Percentiles rank a stretch among this genome's conserved stretches.
Evolutionary conservation across 371 early-diverging fungal species (phyloP).

Genomic region (Rhizopus delemar): DNA sequence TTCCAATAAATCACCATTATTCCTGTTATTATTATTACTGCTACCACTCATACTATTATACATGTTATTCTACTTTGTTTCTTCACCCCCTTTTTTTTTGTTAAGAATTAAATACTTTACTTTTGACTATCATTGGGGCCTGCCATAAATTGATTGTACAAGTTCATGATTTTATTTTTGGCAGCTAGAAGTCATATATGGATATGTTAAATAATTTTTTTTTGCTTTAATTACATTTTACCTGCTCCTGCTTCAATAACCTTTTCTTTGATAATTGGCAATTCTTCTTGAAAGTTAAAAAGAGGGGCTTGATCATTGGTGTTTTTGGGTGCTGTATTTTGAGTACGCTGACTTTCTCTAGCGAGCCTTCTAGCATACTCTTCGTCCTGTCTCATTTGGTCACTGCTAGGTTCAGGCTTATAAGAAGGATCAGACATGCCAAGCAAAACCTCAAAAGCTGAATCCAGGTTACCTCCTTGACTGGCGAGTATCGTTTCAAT

Average conservation of each 20-base stretch:
- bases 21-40: neutral
- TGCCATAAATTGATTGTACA: constrained; percentile 37
- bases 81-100: constrained; percentile 7
- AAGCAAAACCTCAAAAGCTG: constrained; percentile 39
- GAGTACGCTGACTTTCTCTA: constrained; percentile 27
- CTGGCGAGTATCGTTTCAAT: constrained; percentile 37
- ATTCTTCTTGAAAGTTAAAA: constrained; percentile 39
- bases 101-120: neutral
- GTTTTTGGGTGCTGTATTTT: constrained; percentile 5
- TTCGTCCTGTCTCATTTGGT: constrained; percentile 36
- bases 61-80: neutral
- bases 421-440: constrained; percentile 42
- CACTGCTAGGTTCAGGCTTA: constrained; percentile 26
- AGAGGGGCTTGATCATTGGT: constrained; percentile 16
- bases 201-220: neutral
- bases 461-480: constrained; percentile 30
- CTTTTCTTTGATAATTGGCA: constrained; percentile 40
- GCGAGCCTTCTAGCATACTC: constrained; percentile 37
- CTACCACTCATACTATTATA: neutral
- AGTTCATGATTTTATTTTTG: constrained; percentile 41
- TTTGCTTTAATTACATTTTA: constrained; percentile 1
- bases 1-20: constrained; percentile 10
- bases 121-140: constrained; percentile 2
- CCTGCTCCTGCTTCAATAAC: constrained; percentile 43
- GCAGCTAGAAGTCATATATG: constrained; percentile 25